Evolutionary conservation across 2,329 filamentous ascomycete genomes (phyloP), one percentile per base, ranked within the genome.

Genomic region (Botrytis medusae): DNA sequence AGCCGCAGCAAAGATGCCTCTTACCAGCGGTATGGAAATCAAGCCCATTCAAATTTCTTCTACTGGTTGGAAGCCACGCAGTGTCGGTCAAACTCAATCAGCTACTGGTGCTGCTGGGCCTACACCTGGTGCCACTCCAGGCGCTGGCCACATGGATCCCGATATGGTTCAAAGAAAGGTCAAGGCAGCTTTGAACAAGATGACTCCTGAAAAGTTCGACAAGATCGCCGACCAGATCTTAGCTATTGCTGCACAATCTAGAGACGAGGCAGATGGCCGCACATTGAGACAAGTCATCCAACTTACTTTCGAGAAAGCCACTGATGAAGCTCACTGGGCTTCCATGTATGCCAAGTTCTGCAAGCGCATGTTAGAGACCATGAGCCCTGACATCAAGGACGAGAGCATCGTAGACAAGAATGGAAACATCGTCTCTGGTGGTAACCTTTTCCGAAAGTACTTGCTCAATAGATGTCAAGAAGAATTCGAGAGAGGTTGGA

Each of bases 271-370:
- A 34, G 96, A 99, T 80, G 96, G 96, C 62, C 93, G 95, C 74
- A 98, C 96, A 12, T 88, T 99, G 69, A 93, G 96, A 79, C 96
- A 99, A 84, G 95, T 99, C 80, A 99, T 99, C 81, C 95, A 98
- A 84, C 93, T 99, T 75, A 98, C 95, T 1, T 99, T 99, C 79
- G 96, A 99, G 86, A 99, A 99, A 87, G 96, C 96, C 77, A 98
- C 95, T 44, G 96, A 99, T 81, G 96, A 99, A 84, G 93, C 95
- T 78, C 95, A 98, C 85, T 99, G 96, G 95, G 95, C 95, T 72
- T 93, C 93, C 32, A 98, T 98, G 93, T 99, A 99, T 81, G 96
- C 96, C 81, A 96, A 95, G 83, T 99, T 99, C 89, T 97, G 94
- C 86, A 95, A 95, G 87, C 91, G 92, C 77, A 98, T 98, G 96